Conservation (phyloP, 768 basidiomycete genomes). For the Pleurotus citrinopileatus region DNA sequence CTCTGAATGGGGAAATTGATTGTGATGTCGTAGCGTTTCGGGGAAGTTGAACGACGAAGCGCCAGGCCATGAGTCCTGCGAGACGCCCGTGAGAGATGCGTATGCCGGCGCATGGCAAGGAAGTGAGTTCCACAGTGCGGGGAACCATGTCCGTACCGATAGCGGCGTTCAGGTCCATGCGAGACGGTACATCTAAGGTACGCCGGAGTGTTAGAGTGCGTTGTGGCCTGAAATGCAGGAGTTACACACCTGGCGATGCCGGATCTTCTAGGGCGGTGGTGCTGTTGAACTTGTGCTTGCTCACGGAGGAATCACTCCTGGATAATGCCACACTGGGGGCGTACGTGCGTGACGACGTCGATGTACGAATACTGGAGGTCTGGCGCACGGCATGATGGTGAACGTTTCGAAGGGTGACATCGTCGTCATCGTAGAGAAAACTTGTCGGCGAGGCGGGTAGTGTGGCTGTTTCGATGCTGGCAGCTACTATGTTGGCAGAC, state of each 20-base stretch:
- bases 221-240: neutral
- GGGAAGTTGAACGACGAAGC: constrained; percentile 18
- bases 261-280: constrained; percentile 6
- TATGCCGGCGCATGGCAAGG: constrained; percentile 23
- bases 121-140: constrained; percentile 19
- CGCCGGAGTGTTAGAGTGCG: neutral
- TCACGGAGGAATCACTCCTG: neutral
- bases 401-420: neutral
- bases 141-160: constrained; percentile 18
- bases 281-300: constrained; percentile 5
- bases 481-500: no score
- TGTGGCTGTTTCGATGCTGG: no score
- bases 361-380: neutral
- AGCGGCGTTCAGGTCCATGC: constrained; percentile 18
- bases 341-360: neutral
- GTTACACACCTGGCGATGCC: neutral
- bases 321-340: constrained; percentile 2
- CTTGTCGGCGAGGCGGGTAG: neutral
- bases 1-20: neutral
- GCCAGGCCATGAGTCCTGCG: constrained; percentile 23
- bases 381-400: neutral
- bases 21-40: neutral
- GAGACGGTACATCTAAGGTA: constrained; percentile 10
- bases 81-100: constrained; percentile 21
- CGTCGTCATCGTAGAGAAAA: neutral